Evolutionary conservation across 257 asterid genomes (phyloP).

Genomic region (Hygrophila difformis): DNA sequence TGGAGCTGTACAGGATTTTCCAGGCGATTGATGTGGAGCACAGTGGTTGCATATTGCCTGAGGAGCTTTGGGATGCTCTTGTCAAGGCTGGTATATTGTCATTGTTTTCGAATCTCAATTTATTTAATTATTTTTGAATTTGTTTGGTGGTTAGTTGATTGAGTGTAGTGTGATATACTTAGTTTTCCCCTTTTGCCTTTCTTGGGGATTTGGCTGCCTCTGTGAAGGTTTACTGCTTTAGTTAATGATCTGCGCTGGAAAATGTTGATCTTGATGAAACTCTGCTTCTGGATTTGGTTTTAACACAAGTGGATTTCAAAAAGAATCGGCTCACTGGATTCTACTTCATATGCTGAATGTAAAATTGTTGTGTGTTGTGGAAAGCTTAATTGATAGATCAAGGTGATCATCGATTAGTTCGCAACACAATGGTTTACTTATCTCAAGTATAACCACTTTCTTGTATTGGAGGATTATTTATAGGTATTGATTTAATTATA

Average conservation of each 20-base stretch:
- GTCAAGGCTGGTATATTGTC: conserved; percentile 52
- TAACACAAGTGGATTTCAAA: background rate
- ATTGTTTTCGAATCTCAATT: too few relatives aligned
- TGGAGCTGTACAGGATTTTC: conserved; percentile 82
- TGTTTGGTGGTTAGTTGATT: background rate
- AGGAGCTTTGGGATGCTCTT: conserved; percentile 97
- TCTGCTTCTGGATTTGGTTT: background rate
- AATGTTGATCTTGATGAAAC: too few relatives aligned
- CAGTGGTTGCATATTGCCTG: conserved; percentile 90
- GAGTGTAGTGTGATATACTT: too few relatives aligned
- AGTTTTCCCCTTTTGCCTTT: too few relatives aligned
- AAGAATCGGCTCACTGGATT: too few relatives aligned
- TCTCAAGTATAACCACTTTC: background rate
- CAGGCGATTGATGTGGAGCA: conserved; percentile 97
- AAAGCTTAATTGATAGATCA: background rate
- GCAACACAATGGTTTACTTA: background rate
- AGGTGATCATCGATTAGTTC: background rate
- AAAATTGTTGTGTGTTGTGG: too few relatives aligned
- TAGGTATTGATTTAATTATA: too few relatives aligned
- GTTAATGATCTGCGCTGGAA: too few relatives aligned
- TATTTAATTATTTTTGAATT: too few relatives aligned
- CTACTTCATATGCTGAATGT: too few relatives aligned
- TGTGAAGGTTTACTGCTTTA: background rate
- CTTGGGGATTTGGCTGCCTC: background rate
- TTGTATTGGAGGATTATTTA: too few relatives aligned